Percentiles rank a stretch among this genome's conserved stretches.
phyloP scores from a whole-genome alignment of 495 filamentous ascomycete genomes.

The Neurospora sp. region DNA sequence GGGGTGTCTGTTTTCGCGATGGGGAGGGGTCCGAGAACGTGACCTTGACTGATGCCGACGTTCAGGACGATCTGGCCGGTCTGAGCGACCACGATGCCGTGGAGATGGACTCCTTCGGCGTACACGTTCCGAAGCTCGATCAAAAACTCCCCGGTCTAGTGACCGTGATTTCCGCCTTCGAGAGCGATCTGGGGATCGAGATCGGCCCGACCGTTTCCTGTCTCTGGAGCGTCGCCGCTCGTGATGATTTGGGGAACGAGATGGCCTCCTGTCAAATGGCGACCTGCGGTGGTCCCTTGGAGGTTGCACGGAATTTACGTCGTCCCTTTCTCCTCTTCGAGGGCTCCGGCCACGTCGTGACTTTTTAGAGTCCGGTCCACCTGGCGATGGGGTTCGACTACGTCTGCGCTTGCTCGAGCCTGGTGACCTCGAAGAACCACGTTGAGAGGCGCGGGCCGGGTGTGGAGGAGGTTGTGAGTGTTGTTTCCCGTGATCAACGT shows the following conservation, averaged over 20 bases:
- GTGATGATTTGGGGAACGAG: slow-evolving; percentile 22
- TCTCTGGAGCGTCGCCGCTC: slow-evolving; percentile 11
- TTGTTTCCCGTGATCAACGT: neutral
- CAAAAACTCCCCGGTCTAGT: neutral
- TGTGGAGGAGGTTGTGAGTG: neutral
- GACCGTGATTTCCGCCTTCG: slow-evolving; percentile 17
- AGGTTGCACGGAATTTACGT: slow-evolving; percentile 12
- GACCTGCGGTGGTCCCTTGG: slow-evolving; percentile 13
- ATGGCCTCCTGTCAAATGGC: slow-evolving; percentile 18
- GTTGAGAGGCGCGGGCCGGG: slow-evolving; percentile 4
- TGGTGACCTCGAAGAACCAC: slow-evolving; percentile 23
- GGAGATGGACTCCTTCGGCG: slow-evolving; percentile 13
- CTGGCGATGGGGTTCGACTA: slow-evolving; percentile 24
- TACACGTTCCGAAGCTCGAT: neutral
- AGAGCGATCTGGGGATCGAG: slow-evolving; percentile 20
- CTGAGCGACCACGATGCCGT: slow-evolving; percentile 23
- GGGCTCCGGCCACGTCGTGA: slow-evolving; percentile 26
- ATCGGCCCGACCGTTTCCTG: slow-evolving; percentile 17
- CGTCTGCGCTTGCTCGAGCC: slow-evolving; percentile 30
- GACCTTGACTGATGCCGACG: slow-evolving; percentile 29
- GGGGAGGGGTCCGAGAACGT: slow-evolving; percentile 17
- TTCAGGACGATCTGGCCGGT: slow-evolving; percentile 18
- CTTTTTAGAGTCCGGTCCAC: slow-evolving; percentile 24
- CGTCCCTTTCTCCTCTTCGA: slow-evolving; percentile 17
- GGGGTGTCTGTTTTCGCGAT: slow-evolving; percentile 21